These are phyloP conservation scores for Colletotrichum eleusines DNA, from an alignment of 2,329 filamentous ascomycete genomes.

Conservation along the genomic window DNA sequence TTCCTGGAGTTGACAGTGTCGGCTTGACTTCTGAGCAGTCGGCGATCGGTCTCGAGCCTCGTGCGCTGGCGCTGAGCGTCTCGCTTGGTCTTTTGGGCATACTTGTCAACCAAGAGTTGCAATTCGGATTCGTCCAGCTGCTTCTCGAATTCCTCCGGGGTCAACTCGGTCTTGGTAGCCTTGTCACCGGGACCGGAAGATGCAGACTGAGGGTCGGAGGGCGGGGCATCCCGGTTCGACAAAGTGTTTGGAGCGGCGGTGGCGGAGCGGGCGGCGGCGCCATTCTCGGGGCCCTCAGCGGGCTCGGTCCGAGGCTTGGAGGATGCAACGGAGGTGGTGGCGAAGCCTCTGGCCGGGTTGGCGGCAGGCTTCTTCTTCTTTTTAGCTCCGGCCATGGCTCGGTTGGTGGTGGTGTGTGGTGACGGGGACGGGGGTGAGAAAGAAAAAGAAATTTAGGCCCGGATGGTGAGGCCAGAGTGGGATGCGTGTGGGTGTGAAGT, in stretches of 20 bases:
- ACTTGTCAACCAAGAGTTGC: slow-evolving; percentile 87
- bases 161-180: slow-evolving; percentile 64
- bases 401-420: background rate
- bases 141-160: slow-evolving; percentile 88
- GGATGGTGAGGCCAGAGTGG: background rate
- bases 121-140: slow-evolving; percentile 93
- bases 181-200: slow-evolving; percentile 45
- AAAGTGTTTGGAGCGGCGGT: slow-evolving; percentile 14
- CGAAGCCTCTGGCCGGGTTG: slow-evolving; percentile 92
- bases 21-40: slow-evolving; percentile 83
- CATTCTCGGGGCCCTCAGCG: slow-evolving; percentile 49
- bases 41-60: slow-evolving; percentile 86
- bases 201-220: slow-evolving; percentile 45
- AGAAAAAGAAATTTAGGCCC: background rate
- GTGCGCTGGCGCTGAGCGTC: slow-evolving; percentile 82
- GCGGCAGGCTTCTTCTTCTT: slow-evolving; percentile 93
- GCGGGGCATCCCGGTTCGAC: slow-evolving; percentile 46
- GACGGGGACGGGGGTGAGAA: background rate
- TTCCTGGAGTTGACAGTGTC: slow-evolving; percentile 77
- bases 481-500: background rate
- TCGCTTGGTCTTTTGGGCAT: slow-evolving; percentile 81
- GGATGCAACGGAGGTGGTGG: slow-evolving; percentile 86
- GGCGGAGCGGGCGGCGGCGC: slow-evolving; percentile 12
- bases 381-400: slow-evolving; percentile 74
- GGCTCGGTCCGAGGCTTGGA: slow-evolving; percentile 80